Conservation (phyloP, 306 rosid species). For the Hylodesmum podocarpum region DNA sequence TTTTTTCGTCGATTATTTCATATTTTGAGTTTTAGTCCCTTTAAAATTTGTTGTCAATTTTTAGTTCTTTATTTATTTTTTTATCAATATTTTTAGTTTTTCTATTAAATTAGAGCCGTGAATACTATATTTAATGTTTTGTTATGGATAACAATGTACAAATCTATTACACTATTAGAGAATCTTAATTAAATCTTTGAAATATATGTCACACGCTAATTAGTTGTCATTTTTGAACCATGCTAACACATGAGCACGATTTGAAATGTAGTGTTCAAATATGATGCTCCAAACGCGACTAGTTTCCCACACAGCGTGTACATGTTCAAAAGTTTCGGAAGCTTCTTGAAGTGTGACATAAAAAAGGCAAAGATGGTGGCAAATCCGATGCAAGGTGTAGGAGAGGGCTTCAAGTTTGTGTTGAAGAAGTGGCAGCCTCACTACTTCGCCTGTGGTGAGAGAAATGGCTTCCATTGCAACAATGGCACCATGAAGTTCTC, state of each 20-base stretch:
- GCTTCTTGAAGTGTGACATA: slow-evolving; percentile 58
- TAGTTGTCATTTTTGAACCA: background rate
- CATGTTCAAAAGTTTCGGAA: slow-evolving; percentile 40
- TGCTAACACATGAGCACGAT: background rate
- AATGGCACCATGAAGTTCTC: slow-evolving; percentile 66
- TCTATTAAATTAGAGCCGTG: too few relatives aligned
- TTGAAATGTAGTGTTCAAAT: slow-evolving; percentile 59
- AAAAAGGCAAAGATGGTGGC: slow-evolving; percentile 45
- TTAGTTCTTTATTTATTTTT: too few relatives aligned
- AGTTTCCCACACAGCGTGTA: slow-evolving; percentile 62
- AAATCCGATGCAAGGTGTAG: slow-evolving; percentile 45
- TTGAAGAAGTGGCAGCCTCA: slow-evolving; percentile 55
- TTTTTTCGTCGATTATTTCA: too few relatives aligned
- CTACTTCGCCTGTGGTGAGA: slow-evolving; percentile 66
- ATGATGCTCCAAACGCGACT: slow-evolving; percentile 51
- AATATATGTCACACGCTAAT: too few relatives aligned
- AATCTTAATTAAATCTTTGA: too few relatives aligned
- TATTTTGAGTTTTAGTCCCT: too few relatives aligned
- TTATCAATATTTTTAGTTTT: too few relatives aligned
- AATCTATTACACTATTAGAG: too few relatives aligned
- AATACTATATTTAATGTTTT: too few relatives aligned
- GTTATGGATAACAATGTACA: too few relatives aligned
- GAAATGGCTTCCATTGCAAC: slow-evolving; percentile 60
- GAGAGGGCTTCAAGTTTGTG: slow-evolving; percentile 57
- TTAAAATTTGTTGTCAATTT: too few relatives aligned